phyloP scores from a whole-genome alignment of 2,329 filamentous ascomycete species.

The Fusarium heterosporum region DNA sequence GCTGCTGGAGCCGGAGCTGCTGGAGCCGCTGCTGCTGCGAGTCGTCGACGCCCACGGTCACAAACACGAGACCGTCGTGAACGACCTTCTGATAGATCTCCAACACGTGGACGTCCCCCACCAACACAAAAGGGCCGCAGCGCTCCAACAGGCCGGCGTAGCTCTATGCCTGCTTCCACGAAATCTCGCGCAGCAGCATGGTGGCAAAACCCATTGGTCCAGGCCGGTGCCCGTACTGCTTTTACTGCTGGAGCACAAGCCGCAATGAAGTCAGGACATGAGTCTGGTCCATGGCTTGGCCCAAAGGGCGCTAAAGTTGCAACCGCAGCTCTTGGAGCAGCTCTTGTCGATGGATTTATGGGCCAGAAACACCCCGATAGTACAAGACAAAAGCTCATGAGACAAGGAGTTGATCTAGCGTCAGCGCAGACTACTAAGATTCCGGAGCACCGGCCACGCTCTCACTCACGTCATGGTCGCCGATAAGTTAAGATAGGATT shows the following conservation, averaged over 20 bases:
- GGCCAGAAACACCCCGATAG: conserved; percentile 50
- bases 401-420: conserved; percentile 44
- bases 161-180: conserved; percentile 50
- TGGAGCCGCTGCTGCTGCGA: conserved; percentile 14
- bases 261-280: conserved; percentile 59
- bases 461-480: conserved; percentile 11
- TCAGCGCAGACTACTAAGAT: conserved; percentile 25
- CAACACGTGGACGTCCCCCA: conserved; percentile 44
- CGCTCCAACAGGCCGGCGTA: conserved; percentile 44
- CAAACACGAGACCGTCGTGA: conserved; percentile 37
- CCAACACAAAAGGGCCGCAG: conserved; percentile 31
- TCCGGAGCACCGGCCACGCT: conserved; percentile 1
- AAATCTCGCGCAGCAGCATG: conserved; percentile 44
- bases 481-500: no score
- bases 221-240: conserved; percentile 60
- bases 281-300: conserved; percentile 60
- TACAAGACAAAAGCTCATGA: conserved; percentile 44
- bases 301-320: conserved; percentile 62
- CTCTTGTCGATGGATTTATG: conserved; percentile 61
- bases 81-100: conserved; percentile 26
- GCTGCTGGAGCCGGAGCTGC: no score
- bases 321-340: conserved; percentile 62
- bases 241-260: conserved; percentile 62
- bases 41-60: conserved; percentile 42
- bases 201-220: conserved; percentile 55